Evolutionary conservation across 2,329 filamentous ascomycete species (phyloP).

Genomic region (Ceratocystis cubensis): DNA sequence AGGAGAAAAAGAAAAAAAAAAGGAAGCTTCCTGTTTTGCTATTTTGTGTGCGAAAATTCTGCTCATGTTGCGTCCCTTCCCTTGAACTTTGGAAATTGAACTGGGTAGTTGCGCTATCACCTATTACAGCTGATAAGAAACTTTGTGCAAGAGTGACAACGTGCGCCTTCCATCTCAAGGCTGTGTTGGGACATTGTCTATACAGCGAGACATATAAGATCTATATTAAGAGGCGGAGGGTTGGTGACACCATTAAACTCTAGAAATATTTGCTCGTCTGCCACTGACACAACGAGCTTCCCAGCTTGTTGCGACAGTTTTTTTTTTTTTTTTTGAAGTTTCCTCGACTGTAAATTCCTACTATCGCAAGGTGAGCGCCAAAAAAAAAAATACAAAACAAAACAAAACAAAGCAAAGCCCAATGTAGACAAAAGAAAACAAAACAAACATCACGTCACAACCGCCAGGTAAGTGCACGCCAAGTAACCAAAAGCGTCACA

Average conservation of each 20-base stretch:
- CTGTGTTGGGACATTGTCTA: background rate
- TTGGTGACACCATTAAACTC: background rate
- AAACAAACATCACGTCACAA: background rate
- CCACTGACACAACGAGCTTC: background rate
- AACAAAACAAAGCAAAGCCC: background rate
- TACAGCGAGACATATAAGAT: background rate
- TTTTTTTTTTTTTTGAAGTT: background rate
- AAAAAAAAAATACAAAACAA: background rate
- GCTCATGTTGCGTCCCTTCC: slow-evolving; percentile 2
- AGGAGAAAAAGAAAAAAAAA: background rate
- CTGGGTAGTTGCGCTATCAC: slow-evolving; percentile 7
- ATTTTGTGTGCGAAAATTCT: slow-evolving; percentile 6
- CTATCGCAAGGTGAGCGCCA: background rate
- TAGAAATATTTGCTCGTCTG: background rate
- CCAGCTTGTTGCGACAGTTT: too few species aligned
- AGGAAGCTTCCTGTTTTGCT: slow-evolving; percentile 2
- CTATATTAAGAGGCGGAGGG: slow-evolving; percentile 2
- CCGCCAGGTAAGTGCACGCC: slow-evolving; percentile 4
- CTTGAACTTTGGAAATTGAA: slow-evolving; percentile 7
- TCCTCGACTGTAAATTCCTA: background rate
- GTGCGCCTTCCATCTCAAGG: background rate
- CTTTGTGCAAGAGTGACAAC: slow-evolving; percentile 11
- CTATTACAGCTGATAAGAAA: slow-evolving; percentile 6
- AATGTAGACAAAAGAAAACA: slow-evolving; percentile 1
- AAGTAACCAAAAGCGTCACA: background rate